Evolutionary conservation across 208 protist species (phyloP).

Genomic region (Acanthamoeba royreba): DNA sequence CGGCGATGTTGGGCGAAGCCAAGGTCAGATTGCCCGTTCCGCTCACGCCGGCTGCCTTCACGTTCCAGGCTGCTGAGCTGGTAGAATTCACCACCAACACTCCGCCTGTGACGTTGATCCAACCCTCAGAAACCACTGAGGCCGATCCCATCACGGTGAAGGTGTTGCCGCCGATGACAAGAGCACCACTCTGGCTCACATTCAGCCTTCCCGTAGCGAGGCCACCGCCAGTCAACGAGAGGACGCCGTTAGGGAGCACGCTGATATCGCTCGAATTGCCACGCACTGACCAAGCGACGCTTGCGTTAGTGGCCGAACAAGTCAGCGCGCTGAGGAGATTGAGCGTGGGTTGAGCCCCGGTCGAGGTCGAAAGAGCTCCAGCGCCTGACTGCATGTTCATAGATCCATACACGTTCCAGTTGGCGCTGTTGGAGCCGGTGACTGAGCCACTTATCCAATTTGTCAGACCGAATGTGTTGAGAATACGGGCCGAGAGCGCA

Average conservation of each 20-base stretch:
- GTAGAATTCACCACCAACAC: not conserved
- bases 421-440: not conserved
- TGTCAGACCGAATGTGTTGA: not conserved
- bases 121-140: not conserved
- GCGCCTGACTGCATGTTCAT: not conserved
- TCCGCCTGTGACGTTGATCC: not conserved
- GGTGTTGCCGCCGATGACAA: not conserved
- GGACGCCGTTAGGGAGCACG: not conserved
- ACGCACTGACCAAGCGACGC: not conserved
- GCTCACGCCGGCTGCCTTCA: not conserved
- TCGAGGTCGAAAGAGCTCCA: not conserved
- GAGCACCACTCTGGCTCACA: not conserved
- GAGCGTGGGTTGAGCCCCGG: not conserved
- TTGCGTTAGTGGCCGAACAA: not conserved
- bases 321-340: not conserved
- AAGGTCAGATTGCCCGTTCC: slow-evolving; percentile 10
- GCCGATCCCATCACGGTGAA: slow-evolving; percentile 1
- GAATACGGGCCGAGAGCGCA: not conserved
- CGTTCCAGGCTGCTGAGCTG: not conserved
- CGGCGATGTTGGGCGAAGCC: not conserved
- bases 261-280: not conserved
- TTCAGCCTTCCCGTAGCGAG: not conserved
- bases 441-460: not conserved
- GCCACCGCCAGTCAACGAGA: not conserved
- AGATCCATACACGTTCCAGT: slow-evolving; percentile 17